These are phyloP conservation scores for Neofusicoccum cordaticola DNA, from an alignment of 2,329 filamentous ascomycete genomes.

Conservation along the genomic window DNA sequence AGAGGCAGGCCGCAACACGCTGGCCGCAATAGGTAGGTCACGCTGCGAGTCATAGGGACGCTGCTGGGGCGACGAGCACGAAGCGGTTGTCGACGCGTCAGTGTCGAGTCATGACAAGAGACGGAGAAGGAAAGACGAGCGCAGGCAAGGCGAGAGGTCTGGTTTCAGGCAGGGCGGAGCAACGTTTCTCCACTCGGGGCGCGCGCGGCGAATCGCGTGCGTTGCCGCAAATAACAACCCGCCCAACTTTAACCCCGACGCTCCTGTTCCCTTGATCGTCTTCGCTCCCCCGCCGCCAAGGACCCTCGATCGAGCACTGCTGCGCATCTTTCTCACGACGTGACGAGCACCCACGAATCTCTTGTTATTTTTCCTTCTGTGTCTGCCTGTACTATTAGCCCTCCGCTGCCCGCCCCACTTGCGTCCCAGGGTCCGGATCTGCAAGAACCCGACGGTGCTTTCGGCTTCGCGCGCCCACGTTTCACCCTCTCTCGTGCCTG, in stretches of 20 bases:
- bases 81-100: no score
- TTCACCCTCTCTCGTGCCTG: slow-evolving; percentile 11
- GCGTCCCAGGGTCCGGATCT: slow-evolving; percentile 5
- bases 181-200: neutral
- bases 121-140: no score
- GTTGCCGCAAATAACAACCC: slow-evolving; percentile 5
- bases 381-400: neutral
- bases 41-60: no score
- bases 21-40: no score
- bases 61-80: no score
- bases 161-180: neutral
- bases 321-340: slow-evolving; percentile 1
- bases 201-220: neutral
- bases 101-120: no score
- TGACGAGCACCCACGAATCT: slow-evolving; percentile 11
- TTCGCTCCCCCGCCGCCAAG: neutral
- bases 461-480: slow-evolving; percentile 7
- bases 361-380: neutral
- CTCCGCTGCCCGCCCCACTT: neutral
- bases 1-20: no score
- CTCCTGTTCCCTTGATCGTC: neutral
- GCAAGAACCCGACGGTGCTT: slow-evolving; percentile 15
- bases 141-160: neutral
- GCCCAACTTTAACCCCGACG: slow-evolving; percentile 6
- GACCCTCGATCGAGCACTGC: no score